phyloP scores from a whole-genome alignment of 352 stramenopile species.

The Pythium vanterpoolii region DNA sequence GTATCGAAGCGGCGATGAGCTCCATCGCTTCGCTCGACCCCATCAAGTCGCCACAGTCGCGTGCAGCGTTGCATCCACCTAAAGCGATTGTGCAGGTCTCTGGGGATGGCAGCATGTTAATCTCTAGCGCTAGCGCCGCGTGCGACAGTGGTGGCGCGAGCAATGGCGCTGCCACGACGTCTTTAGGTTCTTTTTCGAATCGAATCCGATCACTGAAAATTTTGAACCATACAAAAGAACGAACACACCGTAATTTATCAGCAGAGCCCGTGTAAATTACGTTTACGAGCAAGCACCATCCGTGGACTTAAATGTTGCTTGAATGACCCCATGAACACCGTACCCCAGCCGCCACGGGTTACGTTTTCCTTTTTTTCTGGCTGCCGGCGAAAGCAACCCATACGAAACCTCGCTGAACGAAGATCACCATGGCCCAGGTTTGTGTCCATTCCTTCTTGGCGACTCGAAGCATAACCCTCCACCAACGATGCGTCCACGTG shows the following conservation, averaged over 20 bases:
- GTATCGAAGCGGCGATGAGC: background rate
- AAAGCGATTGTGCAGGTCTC: background rate
- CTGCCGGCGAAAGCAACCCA: background rate
- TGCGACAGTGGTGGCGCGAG: background rate
- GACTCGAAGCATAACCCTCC: background rate
- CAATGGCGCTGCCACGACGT: background rate
- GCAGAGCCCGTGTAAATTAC: background rate
- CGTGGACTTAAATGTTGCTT: background rate
- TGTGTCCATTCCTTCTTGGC: background rate
- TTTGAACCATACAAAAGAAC: too few relatives aligned
- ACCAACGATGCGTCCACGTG: background rate
- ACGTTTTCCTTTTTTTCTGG: background rate
- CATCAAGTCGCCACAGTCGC: background rate
- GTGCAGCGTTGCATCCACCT: background rate
- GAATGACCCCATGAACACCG: background rate
- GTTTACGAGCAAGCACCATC: background rate
- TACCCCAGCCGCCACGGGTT: background rate
- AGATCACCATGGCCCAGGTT: conserved; percentile 1
- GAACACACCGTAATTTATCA: too few relatives aligned
- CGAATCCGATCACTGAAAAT: too few relatives aligned
- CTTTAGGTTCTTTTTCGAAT: background rate
- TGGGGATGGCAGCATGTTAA: background rate
- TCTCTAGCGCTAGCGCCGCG: background rate
- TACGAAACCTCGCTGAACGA: background rate
- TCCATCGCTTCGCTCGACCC: background rate